Percentiles rank a stretch among this genome's conserved stretches.
Evolutionary conservation across 2,329 filamentous ascomycete genomes (phyloP).

Genomic region (Botryosphaeria dothidea): DNA sequence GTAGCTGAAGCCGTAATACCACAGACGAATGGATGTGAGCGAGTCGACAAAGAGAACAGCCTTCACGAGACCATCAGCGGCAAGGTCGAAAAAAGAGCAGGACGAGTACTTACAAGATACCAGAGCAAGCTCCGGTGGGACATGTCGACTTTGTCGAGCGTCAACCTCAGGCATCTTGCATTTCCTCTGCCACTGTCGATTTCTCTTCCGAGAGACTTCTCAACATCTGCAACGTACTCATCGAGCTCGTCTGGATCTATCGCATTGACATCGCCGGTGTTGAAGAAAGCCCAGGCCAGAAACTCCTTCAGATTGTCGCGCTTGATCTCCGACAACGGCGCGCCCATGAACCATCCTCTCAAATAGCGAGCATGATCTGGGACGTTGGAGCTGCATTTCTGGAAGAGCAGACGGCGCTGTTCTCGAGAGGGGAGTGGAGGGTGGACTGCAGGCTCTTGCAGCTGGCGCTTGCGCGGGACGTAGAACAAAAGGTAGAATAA

Average conservation of each 20-base stretch:
- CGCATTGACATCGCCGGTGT: slow-evolving; percentile 46
- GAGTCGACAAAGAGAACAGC: slow-evolving; percentile 56
- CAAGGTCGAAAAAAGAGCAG: no score
- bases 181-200: slow-evolving; percentile 58
- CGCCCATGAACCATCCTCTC: slow-evolving; percentile 66
- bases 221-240: slow-evolving; percentile 55
- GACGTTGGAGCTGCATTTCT: slow-evolving; percentile 57
- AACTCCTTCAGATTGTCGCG: slow-evolving; percentile 71
- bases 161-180: slow-evolving; percentile 62
- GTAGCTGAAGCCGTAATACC: slow-evolving; percentile 54
- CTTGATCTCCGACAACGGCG: slow-evolving; percentile 57
- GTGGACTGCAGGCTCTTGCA: slow-evolving; percentile 55
- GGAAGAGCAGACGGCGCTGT: slow-evolving; percentile 58
- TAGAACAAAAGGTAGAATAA: slow-evolving; percentile 57
- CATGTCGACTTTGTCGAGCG: slow-evolving; percentile 63
- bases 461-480: slow-evolving; percentile 51
- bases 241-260: slow-evolving; percentile 55
- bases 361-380: slow-evolving; percentile 60
- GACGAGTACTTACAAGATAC: slow-evolving; percentile 55
- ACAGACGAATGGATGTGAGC: slow-evolving; percentile 43
- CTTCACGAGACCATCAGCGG: not conserved
- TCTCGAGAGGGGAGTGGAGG: slow-evolving; percentile 47
- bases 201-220: slow-evolving; percentile 52
- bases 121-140: slow-evolving; percentile 64
- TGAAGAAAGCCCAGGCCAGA: slow-evolving; percentile 68